phyloP scores from a whole-genome alignment of 306 rosid genomes.

The Leucaena leucocephala region DNA sequence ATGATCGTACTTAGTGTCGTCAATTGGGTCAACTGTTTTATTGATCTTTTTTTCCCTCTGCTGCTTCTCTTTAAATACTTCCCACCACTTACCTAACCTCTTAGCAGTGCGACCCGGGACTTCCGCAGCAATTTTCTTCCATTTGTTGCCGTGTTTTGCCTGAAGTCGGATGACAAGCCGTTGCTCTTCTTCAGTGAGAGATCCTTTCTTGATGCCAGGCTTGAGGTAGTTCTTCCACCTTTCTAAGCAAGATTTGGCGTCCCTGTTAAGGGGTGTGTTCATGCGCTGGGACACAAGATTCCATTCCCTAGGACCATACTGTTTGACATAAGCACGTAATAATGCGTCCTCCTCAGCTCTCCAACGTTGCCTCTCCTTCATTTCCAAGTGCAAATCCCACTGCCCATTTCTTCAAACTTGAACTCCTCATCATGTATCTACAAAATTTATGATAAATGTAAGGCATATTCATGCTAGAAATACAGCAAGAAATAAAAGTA shows the following conservation, averaged over 20 bases:
- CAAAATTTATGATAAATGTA: slow-evolving; percentile 31
- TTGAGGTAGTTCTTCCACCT: slow-evolving; percentile 94
- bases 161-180: slow-evolving; percentile 75
- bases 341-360: slow-evolving; percentile 81
- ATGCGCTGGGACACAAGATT: slow-evolving; percentile 88
- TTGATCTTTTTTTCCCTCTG: slow-evolving; percentile 69
- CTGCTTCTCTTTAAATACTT: slow-evolving; percentile 84
- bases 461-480: slow-evolving; percentile 21
- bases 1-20: slow-evolving; percentile 74
- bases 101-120: slow-evolving; percentile 87
- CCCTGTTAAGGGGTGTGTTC: slow-evolving; percentile 70
- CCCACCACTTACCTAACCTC: slow-evolving; percentile 96
- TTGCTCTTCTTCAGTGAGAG: slow-evolving; percentile 83
- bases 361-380: slow-evolving; percentile 92
- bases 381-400: slow-evolving; percentile 64
- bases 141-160: slow-evolving; percentile 81
- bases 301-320: slow-evolving; percentile 93
- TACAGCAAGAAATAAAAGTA: slow-evolving; percentile 8
- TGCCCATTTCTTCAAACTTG: slow-evolving; percentile 53
- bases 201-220: slow-evolving; percentile 82
- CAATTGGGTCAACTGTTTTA: slow-evolving; percentile 52
- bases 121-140: slow-evolving; percentile 89
- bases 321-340: slow-evolving; percentile 76
- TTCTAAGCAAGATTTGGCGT: slow-evolving; percentile 84
- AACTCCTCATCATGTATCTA: slow-evolving; percentile 75